phyloP scores from a whole-genome alignment of 352 stramenopile species.

The Phytophthora colocasiae region DNA sequence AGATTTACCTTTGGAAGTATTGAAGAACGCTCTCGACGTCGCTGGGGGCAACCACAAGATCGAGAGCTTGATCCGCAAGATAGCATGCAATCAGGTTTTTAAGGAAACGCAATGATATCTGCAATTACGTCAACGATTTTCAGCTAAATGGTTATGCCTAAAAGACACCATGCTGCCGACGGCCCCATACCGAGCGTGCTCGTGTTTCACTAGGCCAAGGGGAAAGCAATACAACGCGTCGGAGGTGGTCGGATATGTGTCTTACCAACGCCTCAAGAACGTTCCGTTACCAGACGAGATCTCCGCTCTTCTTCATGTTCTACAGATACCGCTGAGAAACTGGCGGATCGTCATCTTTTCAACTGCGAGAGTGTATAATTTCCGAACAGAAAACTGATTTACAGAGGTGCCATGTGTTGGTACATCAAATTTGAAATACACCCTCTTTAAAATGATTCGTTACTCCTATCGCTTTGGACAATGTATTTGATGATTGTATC shows the following conservation, averaged over 20 bases:
- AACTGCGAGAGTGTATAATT: too few species aligned
- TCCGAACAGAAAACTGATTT: too few species aligned
- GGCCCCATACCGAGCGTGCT: neutral
- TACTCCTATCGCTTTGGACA: too few species aligned
- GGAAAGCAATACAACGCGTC: neutral
- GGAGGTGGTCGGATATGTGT: neutral
- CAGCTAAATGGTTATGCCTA: too few species aligned
- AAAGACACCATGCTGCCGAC: too few species aligned
- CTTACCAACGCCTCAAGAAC: neutral
- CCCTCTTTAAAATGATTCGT: too few species aligned
- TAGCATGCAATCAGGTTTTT: conserved; percentile 4
- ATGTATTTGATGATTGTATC: too few species aligned
- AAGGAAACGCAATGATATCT: neutral
- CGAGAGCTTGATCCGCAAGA: neutral
- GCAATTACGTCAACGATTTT: too few species aligned
- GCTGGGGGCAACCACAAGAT: conserved; percentile 7
- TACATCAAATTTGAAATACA: too few species aligned
- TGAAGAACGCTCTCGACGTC: conserved; percentile 5
- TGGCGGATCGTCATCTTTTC: too few species aligned
- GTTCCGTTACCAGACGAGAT: neutral
- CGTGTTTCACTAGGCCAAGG: neutral
- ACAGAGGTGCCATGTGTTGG: too few species aligned
- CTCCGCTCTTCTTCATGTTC: neutral
- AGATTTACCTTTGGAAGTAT: conserved; percentile 3
- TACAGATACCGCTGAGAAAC: too few species aligned